Evolutionary conservation across 148 eudicot genomes (phyloP).

Genomic region (Cornus suecica): DNA sequence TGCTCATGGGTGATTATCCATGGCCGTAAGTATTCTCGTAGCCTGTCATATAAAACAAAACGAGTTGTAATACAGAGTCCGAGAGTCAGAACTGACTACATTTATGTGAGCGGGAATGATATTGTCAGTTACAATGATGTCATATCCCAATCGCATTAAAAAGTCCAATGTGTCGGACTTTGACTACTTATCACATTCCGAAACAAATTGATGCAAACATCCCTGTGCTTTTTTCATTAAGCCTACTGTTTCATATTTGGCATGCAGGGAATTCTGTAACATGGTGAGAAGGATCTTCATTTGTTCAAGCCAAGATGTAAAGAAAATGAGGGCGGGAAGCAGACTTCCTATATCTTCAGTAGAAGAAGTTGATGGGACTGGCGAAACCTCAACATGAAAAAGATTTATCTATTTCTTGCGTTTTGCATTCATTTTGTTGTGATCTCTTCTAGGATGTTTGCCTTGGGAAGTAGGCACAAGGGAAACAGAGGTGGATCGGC

Average conservation of each 20-base stretch:
- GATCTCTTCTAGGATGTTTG: background rate
- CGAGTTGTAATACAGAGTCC: no score
- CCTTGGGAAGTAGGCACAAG: background rate
- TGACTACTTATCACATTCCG: no score
- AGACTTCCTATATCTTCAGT: slow-evolving; percentile 36
- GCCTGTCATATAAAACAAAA: no score
- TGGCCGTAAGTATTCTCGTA: slow-evolving; percentile 69
- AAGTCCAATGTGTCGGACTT: no score
- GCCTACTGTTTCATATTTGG: background rate
- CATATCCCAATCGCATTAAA: no score
- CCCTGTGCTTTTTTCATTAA: background rate
- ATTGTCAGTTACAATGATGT: no score
- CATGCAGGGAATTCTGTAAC: slow-evolving; percentile 79
- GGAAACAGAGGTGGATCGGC: background rate
- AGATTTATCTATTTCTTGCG: background rate
- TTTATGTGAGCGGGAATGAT: no score
- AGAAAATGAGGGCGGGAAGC: slow-evolving; percentile 65
- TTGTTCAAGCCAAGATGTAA: slow-evolving; percentile 82
- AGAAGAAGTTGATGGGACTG: slow-evolving; percentile 55
- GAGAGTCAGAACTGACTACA: no score
- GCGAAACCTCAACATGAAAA: slow-evolving; percentile 26
- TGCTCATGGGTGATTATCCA: slow-evolving; percentile 94
- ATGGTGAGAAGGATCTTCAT: slow-evolving; percentile 81
- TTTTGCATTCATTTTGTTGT: background rate
- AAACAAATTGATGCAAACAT: background rate